Conservation (phyloP, 83 land plant genomes). For the Picea abies region DNA sequence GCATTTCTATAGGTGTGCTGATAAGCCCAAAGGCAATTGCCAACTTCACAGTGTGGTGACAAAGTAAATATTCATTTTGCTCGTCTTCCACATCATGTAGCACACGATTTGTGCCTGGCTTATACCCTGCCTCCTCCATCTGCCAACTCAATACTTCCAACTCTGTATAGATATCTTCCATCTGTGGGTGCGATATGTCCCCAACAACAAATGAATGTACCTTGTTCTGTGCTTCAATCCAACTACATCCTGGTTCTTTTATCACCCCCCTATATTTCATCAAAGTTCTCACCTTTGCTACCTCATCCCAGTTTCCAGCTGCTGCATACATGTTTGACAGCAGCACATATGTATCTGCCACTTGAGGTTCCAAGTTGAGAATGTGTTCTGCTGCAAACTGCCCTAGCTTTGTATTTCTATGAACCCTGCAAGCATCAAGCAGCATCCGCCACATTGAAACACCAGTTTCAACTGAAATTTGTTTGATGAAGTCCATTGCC, state of each 20-base stretch:
- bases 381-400: conserved; percentile 25
- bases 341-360: conserved; percentile 30
- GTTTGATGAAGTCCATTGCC: conserved; percentile 27
- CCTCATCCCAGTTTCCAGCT: conserved; percentile 26
- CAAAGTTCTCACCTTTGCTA: conserved; percentile 29
- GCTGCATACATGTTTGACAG: conserved; percentile 39
- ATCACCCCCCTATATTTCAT: conserved; percentile 31
- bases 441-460: conserved; percentile 34
- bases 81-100: conserved; percentile 1
- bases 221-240: conserved; percentile 35
- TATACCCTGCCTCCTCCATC: conserved; percentile 26
- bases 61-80: not conserved
- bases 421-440: conserved; percentile 32
- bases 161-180: not conserved
- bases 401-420: conserved; percentile 23
- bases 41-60: not conserved
- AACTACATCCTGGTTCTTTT: conserved; percentile 40
- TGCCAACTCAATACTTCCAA: conserved; percentile 21
- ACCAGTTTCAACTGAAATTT: conserved; percentile 30
- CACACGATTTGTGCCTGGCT: not conserved
- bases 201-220: conserved; percentile 27
- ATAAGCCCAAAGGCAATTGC: conserved; percentile 10
- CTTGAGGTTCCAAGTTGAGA: conserved; percentile 24
- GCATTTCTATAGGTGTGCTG: not conserved
- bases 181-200: conserved; percentile 22